Evolutionary conservation across 2,329 filamentous ascomycete genomes (phyloP).

Genomic region (Apiospora rasikravindrae): DNA sequence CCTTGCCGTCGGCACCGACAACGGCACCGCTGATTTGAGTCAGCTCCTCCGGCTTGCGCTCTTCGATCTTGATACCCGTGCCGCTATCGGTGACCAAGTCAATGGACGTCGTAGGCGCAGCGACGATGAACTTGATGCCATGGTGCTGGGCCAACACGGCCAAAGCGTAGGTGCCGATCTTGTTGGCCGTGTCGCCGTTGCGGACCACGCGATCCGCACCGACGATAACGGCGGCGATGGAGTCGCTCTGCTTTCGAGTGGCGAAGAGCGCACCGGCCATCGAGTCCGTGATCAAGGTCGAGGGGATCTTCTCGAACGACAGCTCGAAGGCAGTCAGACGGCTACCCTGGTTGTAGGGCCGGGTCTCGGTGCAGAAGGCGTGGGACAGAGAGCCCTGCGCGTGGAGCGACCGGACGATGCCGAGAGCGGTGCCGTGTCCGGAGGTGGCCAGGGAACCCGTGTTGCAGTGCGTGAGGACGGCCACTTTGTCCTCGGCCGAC

Average conservation of each 20-base stretch:
- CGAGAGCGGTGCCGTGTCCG: constrained; percentile 94
- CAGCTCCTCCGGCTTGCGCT: constrained; percentile 81
- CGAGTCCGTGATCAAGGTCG: constrained; percentile 91
- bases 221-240: constrained; percentile 87
- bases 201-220: constrained; percentile 94
- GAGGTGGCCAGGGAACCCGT: constrained; percentile 96
- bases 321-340: constrained; percentile 94
- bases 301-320: constrained; percentile 90
- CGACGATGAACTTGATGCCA: constrained; percentile 91
- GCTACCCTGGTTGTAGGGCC: constrained; percentile 97
- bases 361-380: constrained; percentile 95
- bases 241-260: constrained; percentile 63
- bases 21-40: constrained; percentile 83
- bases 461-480: constrained; percentile 97
- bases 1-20: constrained; percentile 64
- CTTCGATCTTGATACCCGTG: constrained; percentile 84
- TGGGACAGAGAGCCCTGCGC: constrained; percentile 70
- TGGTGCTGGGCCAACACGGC: constrained; percentile 90
- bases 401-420: constrained; percentile 87
- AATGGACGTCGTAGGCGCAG: constrained; percentile 92
- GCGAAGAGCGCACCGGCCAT: constrained; percentile 90
- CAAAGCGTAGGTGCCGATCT: constrained; percentile 93
- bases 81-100: constrained; percentile 82
- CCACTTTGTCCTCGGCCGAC: constrained; percentile 59
- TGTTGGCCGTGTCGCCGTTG: constrained; percentile 98